These are phyloP conservation scores for Lepidium africanum DNA, from an alignment of 345 rosid genomes.

Conservation along the genomic window DNA sequence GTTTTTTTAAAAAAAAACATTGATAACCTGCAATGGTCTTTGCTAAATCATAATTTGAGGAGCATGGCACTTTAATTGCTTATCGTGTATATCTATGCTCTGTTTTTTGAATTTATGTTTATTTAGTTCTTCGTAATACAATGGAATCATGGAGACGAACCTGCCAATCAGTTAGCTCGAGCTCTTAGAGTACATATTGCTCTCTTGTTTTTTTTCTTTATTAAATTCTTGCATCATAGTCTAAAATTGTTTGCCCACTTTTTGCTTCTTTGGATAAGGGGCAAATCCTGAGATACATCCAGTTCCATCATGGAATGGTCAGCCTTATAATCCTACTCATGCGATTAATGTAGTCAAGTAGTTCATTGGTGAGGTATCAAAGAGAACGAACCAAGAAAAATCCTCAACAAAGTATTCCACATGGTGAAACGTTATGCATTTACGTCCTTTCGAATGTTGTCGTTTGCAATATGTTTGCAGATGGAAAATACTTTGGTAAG, in stretches of 20 bases:
- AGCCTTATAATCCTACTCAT: slow-evolving; percentile 5
- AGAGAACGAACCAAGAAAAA: slow-evolving; percentile 1
- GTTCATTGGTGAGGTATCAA: slow-evolving; percentile 19
- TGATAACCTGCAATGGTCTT: neutral
- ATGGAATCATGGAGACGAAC: neutral
- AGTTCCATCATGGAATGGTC: slow-evolving; percentile 16
- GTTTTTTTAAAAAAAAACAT: neutral
- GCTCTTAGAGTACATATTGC: slow-evolving; percentile 3
- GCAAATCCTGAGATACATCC: slow-evolving; percentile 25
- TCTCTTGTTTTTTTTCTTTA: neutral
- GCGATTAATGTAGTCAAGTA: slow-evolving; percentile 21
- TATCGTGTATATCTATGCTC: neutral
- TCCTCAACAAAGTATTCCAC: neutral
- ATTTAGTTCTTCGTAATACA: neutral
- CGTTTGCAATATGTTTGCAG: neutral
- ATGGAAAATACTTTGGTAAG: neutral
- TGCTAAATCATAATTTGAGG: neutral
- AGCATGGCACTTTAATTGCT: neutral
- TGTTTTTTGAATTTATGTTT: neutral
- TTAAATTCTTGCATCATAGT: neutral
- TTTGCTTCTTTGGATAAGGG: slow-evolving; percentile 27
- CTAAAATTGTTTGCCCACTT: slow-evolving; percentile 17
- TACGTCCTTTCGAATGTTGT: neutral
- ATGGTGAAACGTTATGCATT: neutral
- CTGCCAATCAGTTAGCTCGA: neutral